Percentiles rank a stretch among this genome's conserved stretches.
phyloP scores from a whole-genome alignment of 148 eudicot genomes.

The Camellia japonica region DNA sequence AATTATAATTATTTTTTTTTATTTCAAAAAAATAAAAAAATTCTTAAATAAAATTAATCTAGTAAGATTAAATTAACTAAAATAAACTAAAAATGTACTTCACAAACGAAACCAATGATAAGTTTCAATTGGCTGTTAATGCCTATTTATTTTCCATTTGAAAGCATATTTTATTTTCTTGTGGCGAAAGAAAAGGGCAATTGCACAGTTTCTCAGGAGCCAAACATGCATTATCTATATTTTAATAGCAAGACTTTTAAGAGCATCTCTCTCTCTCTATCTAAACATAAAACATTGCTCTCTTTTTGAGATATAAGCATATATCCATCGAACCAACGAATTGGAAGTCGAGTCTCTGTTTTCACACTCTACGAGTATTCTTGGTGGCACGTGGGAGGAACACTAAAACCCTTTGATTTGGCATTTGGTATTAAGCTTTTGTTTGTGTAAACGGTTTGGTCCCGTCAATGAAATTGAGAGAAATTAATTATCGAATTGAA shows the following conservation, averaged over 20 bases:
- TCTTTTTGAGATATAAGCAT: not conserved
- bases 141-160: not conserved
- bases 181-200: conserved; percentile 28
- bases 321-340: not conserved
- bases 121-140: too few species aligned
- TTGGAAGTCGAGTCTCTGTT: not conserved
- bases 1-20: too few species aligned
- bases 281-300: not conserved
- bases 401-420: not conserved
- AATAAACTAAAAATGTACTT: too few species aligned
- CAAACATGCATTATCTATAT: not conserved
- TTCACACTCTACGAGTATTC: not conserved
- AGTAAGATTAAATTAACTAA: too few species aligned
- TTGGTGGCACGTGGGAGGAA: not conserved
- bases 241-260: not conserved
- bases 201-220: conserved; percentile 25
- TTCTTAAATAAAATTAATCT: too few species aligned
- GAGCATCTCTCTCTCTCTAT: not conserved
- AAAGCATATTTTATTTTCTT: conserved; percentile 21
- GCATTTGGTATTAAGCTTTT: too few species aligned
- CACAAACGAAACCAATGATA: too few species aligned
- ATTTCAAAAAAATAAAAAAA: too few species aligned
- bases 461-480: too few species aligned
- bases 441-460: too few species aligned
- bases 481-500: too few species aligned